These are phyloP conservation scores for Exophiala viscosa DNA, from an alignment of 2,329 filamentous ascomycete species.

Conservation along the genomic window DNA sequence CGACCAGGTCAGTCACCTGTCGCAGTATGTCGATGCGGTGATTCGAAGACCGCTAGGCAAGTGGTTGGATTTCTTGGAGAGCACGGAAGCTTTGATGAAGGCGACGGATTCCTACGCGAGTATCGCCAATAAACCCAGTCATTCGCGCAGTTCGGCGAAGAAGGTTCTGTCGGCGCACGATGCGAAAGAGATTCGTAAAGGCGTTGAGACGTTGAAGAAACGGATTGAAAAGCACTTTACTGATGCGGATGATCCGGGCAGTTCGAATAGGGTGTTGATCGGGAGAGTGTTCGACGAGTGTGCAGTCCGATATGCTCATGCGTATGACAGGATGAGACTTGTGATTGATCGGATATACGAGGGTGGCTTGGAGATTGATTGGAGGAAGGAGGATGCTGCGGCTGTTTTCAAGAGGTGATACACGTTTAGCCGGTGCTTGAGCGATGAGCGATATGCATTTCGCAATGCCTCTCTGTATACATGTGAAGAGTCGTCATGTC, in stretches of 20 bases:
- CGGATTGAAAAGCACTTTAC: conserved; percentile 97
- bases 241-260: conserved; percentile 70
- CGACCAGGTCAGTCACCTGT: conserved; percentile 83
- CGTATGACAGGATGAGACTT: conserved; percentile 49
- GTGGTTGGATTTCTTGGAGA: conserved; percentile 79
- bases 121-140: conserved; percentile 76
- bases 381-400: conserved; percentile 44
- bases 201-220: conserved; percentile 84
- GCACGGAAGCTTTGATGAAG: conserved; percentile 66
- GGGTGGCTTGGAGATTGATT: conserved; percentile 43
- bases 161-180: conserved; percentile 81
- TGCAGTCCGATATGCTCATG: conserved; percentile 53
- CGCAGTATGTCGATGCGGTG: conserved; percentile 79
- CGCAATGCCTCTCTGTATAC: too few relatives aligned
- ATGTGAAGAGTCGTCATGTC: too few relatives aligned
- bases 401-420: conserved; percentile 41
- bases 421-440: background rate
- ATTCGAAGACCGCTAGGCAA: conserved; percentile 87
- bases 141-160: conserved; percentile 77
- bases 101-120: conserved; percentile 45
- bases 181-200: conserved; percentile 77
- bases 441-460: too few relatives aligned
- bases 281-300: conserved; percentile 59
- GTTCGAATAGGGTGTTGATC: conserved; percentile 57
- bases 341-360: conserved; percentile 46